Evolutionary conservation across 164 flowering plant genomes (phyloP).

Genomic region (Amborella trichopoda): DNA sequence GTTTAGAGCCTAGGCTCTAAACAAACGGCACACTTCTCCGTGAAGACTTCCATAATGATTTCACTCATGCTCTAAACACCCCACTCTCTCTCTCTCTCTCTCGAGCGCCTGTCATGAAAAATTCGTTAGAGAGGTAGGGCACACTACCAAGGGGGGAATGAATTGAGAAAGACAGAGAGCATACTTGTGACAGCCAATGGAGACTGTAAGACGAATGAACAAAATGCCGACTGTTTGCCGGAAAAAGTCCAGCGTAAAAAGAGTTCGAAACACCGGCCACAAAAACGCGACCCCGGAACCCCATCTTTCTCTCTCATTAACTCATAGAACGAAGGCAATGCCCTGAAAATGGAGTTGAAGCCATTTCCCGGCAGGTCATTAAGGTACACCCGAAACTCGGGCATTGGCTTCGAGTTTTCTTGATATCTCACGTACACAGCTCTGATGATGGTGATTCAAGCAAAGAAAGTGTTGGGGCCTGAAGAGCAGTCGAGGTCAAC

Average conservation of each 20-base stretch:
- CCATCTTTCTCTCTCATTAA: slow-evolving; percentile 10
- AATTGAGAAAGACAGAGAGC: neutral
- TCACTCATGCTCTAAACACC: no score
- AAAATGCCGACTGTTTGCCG: slow-evolving; percentile 31
- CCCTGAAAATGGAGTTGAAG: slow-evolving; percentile 41
- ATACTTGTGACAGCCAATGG: slow-evolving; percentile 56
- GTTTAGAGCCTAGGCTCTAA: no score
- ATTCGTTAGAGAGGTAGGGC: neutral
- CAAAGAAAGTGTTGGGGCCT: slow-evolving; percentile 54
- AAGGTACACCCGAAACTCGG: slow-evolving; percentile 29
- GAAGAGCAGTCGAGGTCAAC: slow-evolving; percentile 73
- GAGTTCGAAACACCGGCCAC: slow-evolving; percentile 49
- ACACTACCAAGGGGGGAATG: neutral
- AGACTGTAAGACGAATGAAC: slow-evolving; percentile 60
- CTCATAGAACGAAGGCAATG: slow-evolving; percentile 20
- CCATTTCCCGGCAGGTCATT: slow-evolving; percentile 71
- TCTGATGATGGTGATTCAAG: slow-evolving; percentile 30
- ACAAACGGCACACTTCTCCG: no score
- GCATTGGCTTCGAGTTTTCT: slow-evolving; percentile 5
- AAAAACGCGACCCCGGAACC: slow-evolving; percentile 16
- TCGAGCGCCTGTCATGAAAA: neutral
- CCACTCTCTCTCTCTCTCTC: neutral
- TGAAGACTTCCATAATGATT: no score
- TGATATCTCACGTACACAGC: slow-evolving; percentile 25
- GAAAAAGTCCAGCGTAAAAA: slow-evolving; percentile 52